Conservation (phyloP, 495 filamentous ascomycete species). For the Hyphodiscus hymeniophilus region DNA sequence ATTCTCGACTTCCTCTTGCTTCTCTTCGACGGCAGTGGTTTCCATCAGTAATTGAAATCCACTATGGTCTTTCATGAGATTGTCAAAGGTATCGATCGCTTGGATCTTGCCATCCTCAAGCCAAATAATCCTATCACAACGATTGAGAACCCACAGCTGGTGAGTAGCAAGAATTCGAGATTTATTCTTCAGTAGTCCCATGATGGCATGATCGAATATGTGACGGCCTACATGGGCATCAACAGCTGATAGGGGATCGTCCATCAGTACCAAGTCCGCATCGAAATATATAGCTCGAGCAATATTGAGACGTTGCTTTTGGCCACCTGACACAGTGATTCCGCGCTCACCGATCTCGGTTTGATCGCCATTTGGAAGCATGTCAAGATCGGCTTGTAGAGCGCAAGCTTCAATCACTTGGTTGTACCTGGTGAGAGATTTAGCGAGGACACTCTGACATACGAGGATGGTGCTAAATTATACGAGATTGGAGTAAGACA, state of each 20-base stretch:
- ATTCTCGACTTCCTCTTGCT: conserved; percentile 31
- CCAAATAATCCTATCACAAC: conserved; percentile 85
- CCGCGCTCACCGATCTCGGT: conserved; percentile 77
- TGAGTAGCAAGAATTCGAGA: conserved; percentile 89
- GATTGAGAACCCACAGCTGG: conserved; percentile 83
- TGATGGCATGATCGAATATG: conserved; percentile 93
- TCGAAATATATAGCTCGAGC: conserved; percentile 81
- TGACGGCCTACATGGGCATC: conserved; percentile 86
- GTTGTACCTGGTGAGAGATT: conserved; percentile 20
- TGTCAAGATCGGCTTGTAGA: conserved; percentile 63
- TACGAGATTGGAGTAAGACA: neutral
- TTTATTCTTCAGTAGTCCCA: conserved; percentile 80
- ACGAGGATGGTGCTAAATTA: neutral
- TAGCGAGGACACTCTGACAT: too few relatives aligned
- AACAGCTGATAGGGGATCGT: conserved; percentile 75
- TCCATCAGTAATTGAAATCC: conserved; percentile 77
- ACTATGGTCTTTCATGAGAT: conserved; percentile 67
- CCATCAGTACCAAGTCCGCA: conserved; percentile 73
- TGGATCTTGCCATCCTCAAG: conserved; percentile 79
- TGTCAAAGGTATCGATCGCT: conserved; percentile 79
- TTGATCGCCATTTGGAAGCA: conserved; percentile 62
- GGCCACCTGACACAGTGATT: conserved; percentile 74
- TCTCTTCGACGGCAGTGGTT: conserved; percentile 61
- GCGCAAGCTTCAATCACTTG: conserved; percentile 56
- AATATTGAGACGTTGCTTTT: conserved; percentile 79